These are phyloP conservation scores for Gossypium davidsonii DNA, from an alignment of 441 rosid genomes.

Conservation along the genomic window DNA sequence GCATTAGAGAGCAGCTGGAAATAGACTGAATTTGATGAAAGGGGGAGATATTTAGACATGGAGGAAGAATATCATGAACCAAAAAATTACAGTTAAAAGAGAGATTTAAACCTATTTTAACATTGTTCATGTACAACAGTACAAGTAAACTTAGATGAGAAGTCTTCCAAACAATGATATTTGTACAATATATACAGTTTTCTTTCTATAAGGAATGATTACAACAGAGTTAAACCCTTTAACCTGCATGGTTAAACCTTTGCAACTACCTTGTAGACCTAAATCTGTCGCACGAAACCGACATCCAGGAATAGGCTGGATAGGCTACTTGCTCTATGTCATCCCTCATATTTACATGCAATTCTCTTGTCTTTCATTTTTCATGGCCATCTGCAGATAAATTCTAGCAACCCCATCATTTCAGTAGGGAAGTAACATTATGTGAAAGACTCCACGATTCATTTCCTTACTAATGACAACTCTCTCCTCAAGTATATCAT, in stretches of 20 bases:
- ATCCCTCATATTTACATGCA: constrained; percentile 3
- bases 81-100: background rate
- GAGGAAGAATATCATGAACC: background rate
- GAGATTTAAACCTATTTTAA: background rate
- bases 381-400: background rate
- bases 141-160: constrained; percentile 2
- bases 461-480: too few species aligned
- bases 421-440: too few species aligned
- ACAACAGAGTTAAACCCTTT: background rate
- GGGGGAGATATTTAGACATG: background rate
- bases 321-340: background rate
- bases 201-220: background rate
- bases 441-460: too few species aligned
- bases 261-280: too few species aligned
- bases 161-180: background rate
- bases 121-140: constrained; percentile 23
- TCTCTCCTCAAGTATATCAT: too few species aligned
- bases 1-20: background rate
- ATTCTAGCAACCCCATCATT: too few species aligned
- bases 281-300: too few species aligned
- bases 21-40: background rate
- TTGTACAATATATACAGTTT: background rate
- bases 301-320: too few species aligned
- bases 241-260: background rate
- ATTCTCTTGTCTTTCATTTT: background rate